Conservation (phyloP, 2,329 filamentous ascomycete species). For the Fusarium incarnatum region DNA sequence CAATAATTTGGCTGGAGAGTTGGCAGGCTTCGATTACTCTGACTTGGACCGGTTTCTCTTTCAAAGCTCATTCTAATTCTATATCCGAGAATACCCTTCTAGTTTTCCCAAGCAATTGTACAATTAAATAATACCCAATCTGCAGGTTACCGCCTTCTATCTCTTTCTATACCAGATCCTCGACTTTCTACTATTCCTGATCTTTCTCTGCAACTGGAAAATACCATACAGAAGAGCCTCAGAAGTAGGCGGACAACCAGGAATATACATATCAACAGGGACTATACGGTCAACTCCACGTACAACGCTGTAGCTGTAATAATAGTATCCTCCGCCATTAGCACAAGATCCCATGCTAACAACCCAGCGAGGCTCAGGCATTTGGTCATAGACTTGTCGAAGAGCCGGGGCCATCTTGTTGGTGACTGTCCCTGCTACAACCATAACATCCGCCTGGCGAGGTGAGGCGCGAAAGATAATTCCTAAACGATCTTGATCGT, state of each 20-base stretch:
- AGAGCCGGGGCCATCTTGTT: slow-evolving; percentile 77
- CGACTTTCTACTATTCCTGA: slow-evolving; percentile 62
- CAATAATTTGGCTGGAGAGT: slow-evolving; percentile 57
- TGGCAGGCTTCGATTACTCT: slow-evolving; percentile 57
- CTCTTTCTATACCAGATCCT: slow-evolving; percentile 66
- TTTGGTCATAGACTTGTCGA: slow-evolving; percentile 74
- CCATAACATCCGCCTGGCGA: slow-evolving; percentile 73
- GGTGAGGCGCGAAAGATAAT: slow-evolving; percentile 76
- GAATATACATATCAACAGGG: slow-evolving; percentile 76
- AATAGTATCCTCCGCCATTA: slow-evolving; percentile 79
- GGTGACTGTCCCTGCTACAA: slow-evolving; percentile 73
- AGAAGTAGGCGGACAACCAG: slow-evolving; percentile 67
- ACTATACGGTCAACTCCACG: slow-evolving; percentile 74
- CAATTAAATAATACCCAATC: not conserved
- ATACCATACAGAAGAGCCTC: slow-evolving; percentile 66
- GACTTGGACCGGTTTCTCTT: slow-evolving; percentile 57
- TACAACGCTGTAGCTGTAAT: slow-evolving; percentile 76
- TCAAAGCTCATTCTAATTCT: slow-evolving; percentile 9
- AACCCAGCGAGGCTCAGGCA: slow-evolving; percentile 73
- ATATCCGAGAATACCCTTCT: accelerated
- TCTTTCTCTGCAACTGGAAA: slow-evolving; percentile 77
- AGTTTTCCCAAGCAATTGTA: accelerated
- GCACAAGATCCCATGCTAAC: slow-evolving; percentile 79
- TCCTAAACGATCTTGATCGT: slow-evolving; percentile 72
- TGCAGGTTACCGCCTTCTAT: not conserved